Evolutionary conservation across 768 basidiomycete genomes (phyloP).

Genomic region (Tylopilus intermedius): DNA sequence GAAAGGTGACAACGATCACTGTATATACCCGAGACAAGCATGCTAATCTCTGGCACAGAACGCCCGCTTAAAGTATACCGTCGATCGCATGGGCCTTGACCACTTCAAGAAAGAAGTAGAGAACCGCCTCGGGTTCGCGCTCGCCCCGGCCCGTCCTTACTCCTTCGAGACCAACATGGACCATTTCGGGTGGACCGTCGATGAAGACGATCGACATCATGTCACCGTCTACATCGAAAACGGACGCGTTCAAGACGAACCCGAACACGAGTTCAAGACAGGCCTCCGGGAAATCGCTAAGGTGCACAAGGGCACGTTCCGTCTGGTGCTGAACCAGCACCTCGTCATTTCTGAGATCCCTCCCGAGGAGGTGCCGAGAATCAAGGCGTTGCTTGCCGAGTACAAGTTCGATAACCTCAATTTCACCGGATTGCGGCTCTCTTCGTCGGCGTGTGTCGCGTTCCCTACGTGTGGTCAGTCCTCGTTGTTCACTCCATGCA

Average conservation of each 20-base stretch:
- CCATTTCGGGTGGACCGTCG: constrained; percentile 89
- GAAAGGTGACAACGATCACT: constrained; percentile 42
- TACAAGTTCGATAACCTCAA: constrained; percentile 88
- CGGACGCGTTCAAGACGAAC: constrained; percentile 93
- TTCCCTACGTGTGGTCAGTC: constrained; percentile 85
- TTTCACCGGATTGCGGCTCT: constrained; percentile 73
- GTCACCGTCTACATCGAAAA: constrained; percentile 97
- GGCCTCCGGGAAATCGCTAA: constrained; percentile 90
- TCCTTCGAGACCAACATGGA: constrained; percentile 87
- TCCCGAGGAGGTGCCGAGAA: constrained; percentile 63
- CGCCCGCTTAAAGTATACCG: constrained; percentile 92
- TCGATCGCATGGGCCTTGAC: constrained; percentile 91
- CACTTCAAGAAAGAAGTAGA: constrained; percentile 88
- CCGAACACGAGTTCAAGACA: constrained; percentile 85
- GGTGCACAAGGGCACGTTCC: constrained; percentile 90
- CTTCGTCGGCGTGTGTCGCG: constrained; percentile 93
- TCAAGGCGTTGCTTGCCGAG: constrained; percentile 74
- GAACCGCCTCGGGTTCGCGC: constrained; percentile 72
- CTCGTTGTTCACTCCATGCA: background rate
- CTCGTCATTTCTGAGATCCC: constrained; percentile 80
- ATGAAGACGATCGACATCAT: constrained; percentile 84
- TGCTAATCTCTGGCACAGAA: constrained; percentile 43
- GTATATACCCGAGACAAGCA: background rate
- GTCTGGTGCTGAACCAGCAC: constrained; percentile 95
- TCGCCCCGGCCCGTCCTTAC: constrained; percentile 71